Base-by-base conservation (phyloP, 169 alveolate species). In the Gregarina niphandrodes region DNA sequence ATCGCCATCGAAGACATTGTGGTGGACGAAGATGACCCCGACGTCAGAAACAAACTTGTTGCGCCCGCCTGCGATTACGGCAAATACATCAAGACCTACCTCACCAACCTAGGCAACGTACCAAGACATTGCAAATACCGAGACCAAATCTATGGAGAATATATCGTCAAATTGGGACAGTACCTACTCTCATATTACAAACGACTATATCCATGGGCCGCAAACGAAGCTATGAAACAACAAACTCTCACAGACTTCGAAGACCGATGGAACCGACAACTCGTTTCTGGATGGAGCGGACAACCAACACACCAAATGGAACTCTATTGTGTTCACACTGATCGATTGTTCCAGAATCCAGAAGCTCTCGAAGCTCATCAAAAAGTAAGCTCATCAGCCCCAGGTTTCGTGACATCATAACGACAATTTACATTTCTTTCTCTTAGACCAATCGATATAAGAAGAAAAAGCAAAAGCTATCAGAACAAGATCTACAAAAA, bases 71-170 rank as follows among this genome's bases (percentile, higher is more conserved):
- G 68, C 24, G 81, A 65, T 29, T 56, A 58, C 37, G 75, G 53
- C 6, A 57, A 75, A 0, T 72, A 72, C 11, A 46, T 72, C 34
- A 60, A 48, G 4, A 49, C 42, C 26, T 72, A 58, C 40, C 70
- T 68, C 24, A 47, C 50, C 47, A 18, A 51, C n/a, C n/a, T n/a
- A n/a, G n/a, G n/a, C n/a, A n/a, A 46, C 13, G 58, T 69, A 21
- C 81, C 84, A 18, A 44, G 84, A 18, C 64, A 69, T 53, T 73
- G 75, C 49, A 73, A 73, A 49, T 73, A 73, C 44, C 37, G 62
- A 38, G 64, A 49, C 32, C 42, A 26, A 40, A 70, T 58, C 23
- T 73, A 73, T 37, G 50, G 29, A 24, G 55, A 45, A 3, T 73
- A 73, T 34, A 30, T 70, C 16, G 45, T 49, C 11, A 42, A 42